phyloP scores from a whole-genome alignment of 805 yeast species.

The Wickerhamiella dianesei region DNA sequence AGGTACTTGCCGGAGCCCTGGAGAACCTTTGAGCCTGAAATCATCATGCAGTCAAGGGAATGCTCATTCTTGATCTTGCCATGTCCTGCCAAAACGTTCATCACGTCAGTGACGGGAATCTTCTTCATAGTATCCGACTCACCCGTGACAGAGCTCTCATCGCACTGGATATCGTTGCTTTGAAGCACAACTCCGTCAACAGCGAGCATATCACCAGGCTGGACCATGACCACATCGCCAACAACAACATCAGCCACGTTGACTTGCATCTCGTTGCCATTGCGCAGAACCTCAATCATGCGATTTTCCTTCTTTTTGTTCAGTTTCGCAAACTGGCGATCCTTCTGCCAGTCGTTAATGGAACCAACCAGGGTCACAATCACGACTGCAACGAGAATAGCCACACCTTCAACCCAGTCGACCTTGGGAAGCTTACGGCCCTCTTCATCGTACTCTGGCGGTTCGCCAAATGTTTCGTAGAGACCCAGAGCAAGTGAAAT shows the following conservation, averaged over 20 bases:
- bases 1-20: slow-evolving; percentile 78
- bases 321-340: slow-evolving; percentile 75
- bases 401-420: slow-evolving; percentile 99
- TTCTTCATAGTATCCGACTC: slow-evolving; percentile 78
- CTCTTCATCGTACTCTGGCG: slow-evolving; percentile 59
- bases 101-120: slow-evolving; percentile 35
- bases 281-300: slow-evolving; percentile 59
- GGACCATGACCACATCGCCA: slow-evolving; percentile 71
- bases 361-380: slow-evolving; percentile 92
- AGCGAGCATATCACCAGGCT: slow-evolving; percentile 90
- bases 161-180: slow-evolving; percentile 68
- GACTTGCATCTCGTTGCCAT: slow-evolving; percentile 51
- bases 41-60: slow-evolving; percentile 63
- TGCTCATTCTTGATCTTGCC: slow-evolving; percentile 23
- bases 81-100: slow-evolving; percentile 19
- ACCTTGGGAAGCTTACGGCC: slow-evolving; percentile 70
- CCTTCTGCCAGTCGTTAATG: slow-evolving; percentile 93
- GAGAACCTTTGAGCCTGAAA: slow-evolving; percentile 80
- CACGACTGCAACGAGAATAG: slow-evolving; percentile 78
- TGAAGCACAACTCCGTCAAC: slow-evolving; percentile 66
- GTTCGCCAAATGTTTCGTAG: slow-evolving; percentile 83
- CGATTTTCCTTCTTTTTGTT: slow-evolving; percentile 83
- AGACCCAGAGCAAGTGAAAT: slow-evolving; percentile 82
- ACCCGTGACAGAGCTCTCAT: slow-evolving; percentile 88
- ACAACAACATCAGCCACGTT: slow-evolving; percentile 66